Evolutionary conservation across 805 yeast genomes (phyloP), one percentile per base, ranked within the genome.

Genomic region (Wickerhamiella nectarea): DNA sequence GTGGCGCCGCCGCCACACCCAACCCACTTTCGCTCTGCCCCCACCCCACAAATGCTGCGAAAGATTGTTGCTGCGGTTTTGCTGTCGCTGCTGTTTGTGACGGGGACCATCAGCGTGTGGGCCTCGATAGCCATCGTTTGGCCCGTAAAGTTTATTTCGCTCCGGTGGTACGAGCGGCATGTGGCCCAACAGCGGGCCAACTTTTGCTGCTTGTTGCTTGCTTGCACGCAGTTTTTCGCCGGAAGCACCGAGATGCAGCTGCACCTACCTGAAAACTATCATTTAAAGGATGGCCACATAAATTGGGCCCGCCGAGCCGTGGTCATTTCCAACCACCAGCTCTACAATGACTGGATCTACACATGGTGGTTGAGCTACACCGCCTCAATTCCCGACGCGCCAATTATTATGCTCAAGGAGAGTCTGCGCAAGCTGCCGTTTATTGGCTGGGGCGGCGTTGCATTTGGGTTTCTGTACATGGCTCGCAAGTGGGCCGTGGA

Each of bases 291-390:
- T 15, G 31, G 31, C 15, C 15, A 12, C 26, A 18, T 63, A 2
- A 46, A 52, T 10, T 53, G 78, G 36, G 59, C 66, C 6, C 72
- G 72, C 17, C 70, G 76, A 33, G 69, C 82, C 0, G 70, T 89
- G 2, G 58, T 80, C 37, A 78, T 87, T 28, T 75, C 91, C n/a
- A 89, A 89, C 57, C 97, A 89, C 61, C 96, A 87, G 63, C 79
- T 89, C 19, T 89, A 89, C 59, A 76, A 89, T 3, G 98, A 89
- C 59, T 89, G 98, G 98, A 69, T 81, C 9, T 86, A 74, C 53
- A 52, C 85, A 44, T 89, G 98, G 98, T 89, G 83, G 75, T 48
- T 82, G 17, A 67, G 82, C 0, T 80, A 83, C 58, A 70, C 86
- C 5, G 73, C 84, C 10, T 60, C 69, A n/a, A 60, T 78, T 36